Base-by-base conservation (phyloP, 1,284 basidiomycete species). In the Ustilago loliicola region DNA sequence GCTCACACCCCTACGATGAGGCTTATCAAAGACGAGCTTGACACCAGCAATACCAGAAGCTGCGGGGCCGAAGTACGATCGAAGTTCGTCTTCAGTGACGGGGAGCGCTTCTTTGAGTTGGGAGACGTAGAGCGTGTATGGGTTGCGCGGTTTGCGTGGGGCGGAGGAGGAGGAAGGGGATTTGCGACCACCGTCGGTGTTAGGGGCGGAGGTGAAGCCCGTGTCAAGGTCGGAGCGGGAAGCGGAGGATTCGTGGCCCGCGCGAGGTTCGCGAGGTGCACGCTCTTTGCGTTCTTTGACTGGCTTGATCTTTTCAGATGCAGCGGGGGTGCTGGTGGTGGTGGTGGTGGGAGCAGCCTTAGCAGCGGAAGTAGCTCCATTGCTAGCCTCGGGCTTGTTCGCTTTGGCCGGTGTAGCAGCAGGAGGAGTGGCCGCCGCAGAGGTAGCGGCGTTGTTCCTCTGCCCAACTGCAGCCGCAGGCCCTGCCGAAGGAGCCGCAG, bases 21-120 rank as follows among this genome's bases (percentile, higher is more conserved):
- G 61, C 51, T 79, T 79, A 54, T 79, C 77, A 56, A 74, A 80
- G 10, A 72, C 63, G 11, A 83, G 69, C 65, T 80, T 78, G 54
- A 83, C 69, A 1, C 72, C 68, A 8, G 59, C 50, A 32, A 83
- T 80, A 6, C 75, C 67, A 2, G 50, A 53, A 2, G 80, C 78
- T n/a, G 77, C 77, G 15, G 74, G 73, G 10, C 80, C 82, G 70
- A 83, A 83, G 76, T 78, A 83, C 30, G 61, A 63, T 1, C 69
- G 72, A 29, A 83, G 52, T 29, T 82, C 79, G 36, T 69, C 66
- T 48, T 83, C 80, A n/a, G 57, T 65, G 2, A 83, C 74, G 6
- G 82, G 82, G 27, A 80, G 61, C 2, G 79, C 82, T 9, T 80
- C 80, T 38, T 77, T 77, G 40, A 83, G 66, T 32, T 80, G 77